These are phyloP conservation scores for Gossypium schwendimanii DNA, from an alignment of 441 rosid genomes.

Conservation along the genomic window DNA sequence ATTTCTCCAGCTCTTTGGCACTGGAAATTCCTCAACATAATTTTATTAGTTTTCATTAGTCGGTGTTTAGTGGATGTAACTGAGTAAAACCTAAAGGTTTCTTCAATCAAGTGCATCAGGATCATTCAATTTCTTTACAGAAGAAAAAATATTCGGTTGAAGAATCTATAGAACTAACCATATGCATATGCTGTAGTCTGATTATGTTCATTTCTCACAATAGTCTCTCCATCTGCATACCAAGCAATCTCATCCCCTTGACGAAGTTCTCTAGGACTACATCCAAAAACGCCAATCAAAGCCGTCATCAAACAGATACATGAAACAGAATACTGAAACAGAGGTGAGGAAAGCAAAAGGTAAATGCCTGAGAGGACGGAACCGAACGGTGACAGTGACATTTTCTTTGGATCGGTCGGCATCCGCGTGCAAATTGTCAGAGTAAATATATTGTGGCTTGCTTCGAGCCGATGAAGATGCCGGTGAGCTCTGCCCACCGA, in stretches of 20 bases:
- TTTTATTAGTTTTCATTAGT: not conserved
- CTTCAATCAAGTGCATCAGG: not conserved
- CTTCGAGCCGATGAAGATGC: slow-evolving; percentile 89
- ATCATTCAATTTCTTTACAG: not conserved
- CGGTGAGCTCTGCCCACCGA: slow-evolving; percentile 89
- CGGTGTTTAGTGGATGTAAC: not conserved
- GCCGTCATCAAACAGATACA: not conserved
- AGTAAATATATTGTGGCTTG: slow-evolving; percentile 62
- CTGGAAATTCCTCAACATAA: not conserved
- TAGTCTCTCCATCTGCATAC: slow-evolving; percentile 98
- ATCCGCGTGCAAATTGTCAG: slow-evolving; percentile 37
- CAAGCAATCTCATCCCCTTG: slow-evolving; percentile 98
- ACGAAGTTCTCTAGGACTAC: slow-evolving; percentile 96
- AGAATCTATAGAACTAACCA: slow-evolving; percentile 42
- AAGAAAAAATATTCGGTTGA: not conserved
- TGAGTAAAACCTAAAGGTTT: not conserved
- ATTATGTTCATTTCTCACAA: slow-evolving; percentile 80
- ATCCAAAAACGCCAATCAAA: slow-evolving; percentile 20
- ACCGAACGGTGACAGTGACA: slow-evolving; percentile 93
- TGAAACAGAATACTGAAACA: not conserved
- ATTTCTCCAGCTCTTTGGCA: not conserved
- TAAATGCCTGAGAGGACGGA: slow-evolving; percentile 85
- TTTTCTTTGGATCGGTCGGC: slow-evolving; percentile 75
- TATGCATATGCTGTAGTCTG: slow-evolving; percentile 86
- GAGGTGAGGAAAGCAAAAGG: not conserved